Evolutionary conservation across 345 rosid genomes (phyloP), one percentile per base, ranked within the genome.

Genomic region (Trapa incisa): DNA sequence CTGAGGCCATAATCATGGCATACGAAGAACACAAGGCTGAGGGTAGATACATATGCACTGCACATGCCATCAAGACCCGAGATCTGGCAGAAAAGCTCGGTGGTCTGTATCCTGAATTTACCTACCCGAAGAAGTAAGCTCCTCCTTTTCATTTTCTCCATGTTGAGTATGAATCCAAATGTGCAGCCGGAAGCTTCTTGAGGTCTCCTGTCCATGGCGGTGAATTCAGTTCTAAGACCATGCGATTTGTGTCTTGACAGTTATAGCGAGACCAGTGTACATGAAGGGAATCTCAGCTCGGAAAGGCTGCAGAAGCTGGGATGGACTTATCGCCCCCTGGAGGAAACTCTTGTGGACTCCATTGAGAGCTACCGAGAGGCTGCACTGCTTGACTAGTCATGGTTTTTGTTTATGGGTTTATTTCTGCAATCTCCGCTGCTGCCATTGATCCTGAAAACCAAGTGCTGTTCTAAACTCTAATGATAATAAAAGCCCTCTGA

Each of bases 301-400:
- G 33, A 47, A n/a, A 67, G 53, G 36, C 65, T 72, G 67, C 72
- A 77, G 77, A 77, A 58, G 54, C 72, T 83, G 60, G 89, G 91
- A 22, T 88, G 89, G 96, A 77, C 68, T 65, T 82, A 74, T 67
- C 52, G 82, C 64, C 80, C 86, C 0, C 68, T 85, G 68, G 89
- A 86, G 58, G 83, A 89, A 68, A 86, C 82, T 62, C 80, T 83
- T 6, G 74, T 64, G 6, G 89, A 89, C 69, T 75, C 89, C 13
- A 74, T 80, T 1, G 82, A 78, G 68, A 80, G 89, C 74, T 82
- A 79, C 61, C 68, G 41, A 63, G 75, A 77, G 67, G 78, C 78
- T 50, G 86, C 85, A 64, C 75, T 82, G 71, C 68, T 87, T 64
- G 68, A 83, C 65, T 80, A 64, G 39, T 2, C n/a, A 48, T 10